A percentile compares a stretch with the other conserved stretches of the same genome.
These are phyloP conservation scores for Verticillium zaregamsianum DNA, from an alignment of 2,329 filamentous ascomycete species.

Conservation along the genomic window DNA sequence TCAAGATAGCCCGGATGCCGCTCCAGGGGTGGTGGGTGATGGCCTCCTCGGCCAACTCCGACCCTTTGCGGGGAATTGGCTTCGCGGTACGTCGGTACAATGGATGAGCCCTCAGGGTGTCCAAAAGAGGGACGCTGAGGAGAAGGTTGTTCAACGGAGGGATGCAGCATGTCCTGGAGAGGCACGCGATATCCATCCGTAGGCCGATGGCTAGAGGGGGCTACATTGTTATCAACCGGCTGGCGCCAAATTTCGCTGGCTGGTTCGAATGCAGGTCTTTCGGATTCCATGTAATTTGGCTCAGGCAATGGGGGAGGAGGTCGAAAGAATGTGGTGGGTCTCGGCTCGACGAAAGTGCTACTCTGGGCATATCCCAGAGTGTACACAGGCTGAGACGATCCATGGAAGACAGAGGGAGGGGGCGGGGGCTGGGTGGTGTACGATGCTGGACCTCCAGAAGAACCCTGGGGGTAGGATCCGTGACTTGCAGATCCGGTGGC, in stretches of 20 bases:
- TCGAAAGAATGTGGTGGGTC: neutral
- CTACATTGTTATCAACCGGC: neutral
- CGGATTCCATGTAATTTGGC: neutral
- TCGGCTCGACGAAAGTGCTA: neutral
- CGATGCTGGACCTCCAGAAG: neutral
- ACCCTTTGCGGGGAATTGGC: neutral
- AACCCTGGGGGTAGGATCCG: slow-evolving; percentile 5
- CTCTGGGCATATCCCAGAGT: neutral
- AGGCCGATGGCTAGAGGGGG: neutral
- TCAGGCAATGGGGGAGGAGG: neutral
- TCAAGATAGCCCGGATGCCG: neutral
- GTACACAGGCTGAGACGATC: neutral
- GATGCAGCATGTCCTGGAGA: slow-evolving; percentile 39
- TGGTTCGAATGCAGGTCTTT: neutral
- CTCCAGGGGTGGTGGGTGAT: slow-evolving; percentile 7
- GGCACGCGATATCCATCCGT: neutral
- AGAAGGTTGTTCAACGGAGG: slow-evolving; percentile 40
- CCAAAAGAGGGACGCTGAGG: slow-evolving; percentile 28
- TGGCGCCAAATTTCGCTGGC: neutral
- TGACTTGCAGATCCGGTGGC: slow-evolving; percentile 8
- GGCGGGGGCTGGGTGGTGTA: slow-evolving; percentile 4
- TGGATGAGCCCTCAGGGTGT: slow-evolving; percentile 19
- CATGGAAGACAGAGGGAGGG: neutral
- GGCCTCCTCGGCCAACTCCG: slow-evolving; percentile 5
- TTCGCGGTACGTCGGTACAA: slow-evolving; percentile 4